Evolutionary conservation across 176 grass and related monocot genomes (phyloP), one percentile per base, ranked within the genome.

Genomic region (Phyllostachys edulis): DNA sequence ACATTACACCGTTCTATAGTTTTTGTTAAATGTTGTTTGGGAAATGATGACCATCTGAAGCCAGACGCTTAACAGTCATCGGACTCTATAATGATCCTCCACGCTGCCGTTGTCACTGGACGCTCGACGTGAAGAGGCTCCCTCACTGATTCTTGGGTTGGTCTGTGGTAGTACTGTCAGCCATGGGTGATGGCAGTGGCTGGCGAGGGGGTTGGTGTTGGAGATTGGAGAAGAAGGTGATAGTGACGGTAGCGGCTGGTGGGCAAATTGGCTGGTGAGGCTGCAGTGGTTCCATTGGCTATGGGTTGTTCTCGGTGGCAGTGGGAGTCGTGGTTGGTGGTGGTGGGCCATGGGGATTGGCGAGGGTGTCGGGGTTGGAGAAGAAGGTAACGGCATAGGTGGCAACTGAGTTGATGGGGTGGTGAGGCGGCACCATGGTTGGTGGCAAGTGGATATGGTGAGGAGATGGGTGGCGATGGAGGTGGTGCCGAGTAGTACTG

Each of bases 341-440:
- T 24, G 13, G 3, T 55, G 29, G 49, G 21, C 10, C 49, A 23
- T 4, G n/a, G 5, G 5, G 3, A 40, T 6, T 16, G 23, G n/a
- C 0, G 11, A 17, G 14, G 55, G 49, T 16, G 17, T 55, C 34
- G 0, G 71, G 8, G 26, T 37, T 37, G 49, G 17, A 54, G 49
- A 68, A 21, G 65, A 75, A 75, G 71, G 29, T 73, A 18, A 67
- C 18, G 3, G 1, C 27, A 34, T 34, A 18, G 29, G 49, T 21
- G 54, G 7, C 15, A 70, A n/a, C 21, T 70, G 63, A 80, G 42
- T 16, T 63, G 56, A 62, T 76, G n/a, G 71, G 75, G 27, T 77
- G 5, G 10, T 42, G 85, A 17, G n/a, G 36, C 1, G 3, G 52
- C 9, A 37, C 5, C 5, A 5, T 45, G 42, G 18, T 71, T 56